Evolutionary conservation across 768 basidiomycete species (phyloP).

Genomic region (Pleurotus giganteus): DNA sequence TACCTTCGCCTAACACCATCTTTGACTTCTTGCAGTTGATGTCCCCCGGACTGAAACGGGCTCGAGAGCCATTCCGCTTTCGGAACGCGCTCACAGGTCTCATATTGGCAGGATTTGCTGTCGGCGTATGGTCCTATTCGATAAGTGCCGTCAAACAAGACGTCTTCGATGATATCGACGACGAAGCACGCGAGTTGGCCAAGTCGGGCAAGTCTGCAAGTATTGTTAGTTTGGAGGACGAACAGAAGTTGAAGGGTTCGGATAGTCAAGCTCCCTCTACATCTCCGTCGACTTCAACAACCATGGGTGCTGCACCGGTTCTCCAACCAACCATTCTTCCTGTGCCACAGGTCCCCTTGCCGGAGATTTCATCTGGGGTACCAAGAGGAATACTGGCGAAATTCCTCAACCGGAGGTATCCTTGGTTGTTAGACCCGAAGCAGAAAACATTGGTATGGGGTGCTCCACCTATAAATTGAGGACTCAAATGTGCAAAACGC

Average conservation of each 20-base stretch:
- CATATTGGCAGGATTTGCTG: slow-evolving; percentile 67
- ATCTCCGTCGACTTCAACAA: not conserved
- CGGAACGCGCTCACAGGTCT: slow-evolving; percentile 80
- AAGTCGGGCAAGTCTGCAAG: slow-evolving; percentile 22
- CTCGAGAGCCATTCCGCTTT: slow-evolving; percentile 78
- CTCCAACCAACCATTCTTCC: slow-evolving; percentile 11
- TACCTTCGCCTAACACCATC: not conserved
- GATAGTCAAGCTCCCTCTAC: not conserved
- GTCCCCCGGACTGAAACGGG: slow-evolving; percentile 86
- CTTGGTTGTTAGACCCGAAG: slow-evolving; percentile 55
- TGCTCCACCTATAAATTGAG: slow-evolving; percentile 45
- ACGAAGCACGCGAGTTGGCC: slow-evolving; percentile 64
- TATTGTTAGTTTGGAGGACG: slow-evolving; percentile 27
- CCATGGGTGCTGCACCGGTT: slow-evolving; percentile 19
- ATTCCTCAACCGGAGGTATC: slow-evolving; percentile 42
- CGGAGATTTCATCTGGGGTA: not conserved
- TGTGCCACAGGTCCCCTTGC: slow-evolving; percentile 4
- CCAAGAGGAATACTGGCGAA: slow-evolving; percentile 44
- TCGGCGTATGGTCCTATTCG: slow-evolving; percentile 88
- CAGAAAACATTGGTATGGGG: slow-evolving; percentile 69
- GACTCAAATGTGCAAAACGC: not conserved
- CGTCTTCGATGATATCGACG: slow-evolving; percentile 84
- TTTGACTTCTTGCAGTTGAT: slow-evolving; percentile 50
- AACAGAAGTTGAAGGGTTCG: slow-evolving; percentile 19
- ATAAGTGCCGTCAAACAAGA: slow-evolving; percentile 95